Base-by-base conservation (phyloP, 139 green algal genomes). In the Tetradesmus lagerheimii region DNA sequence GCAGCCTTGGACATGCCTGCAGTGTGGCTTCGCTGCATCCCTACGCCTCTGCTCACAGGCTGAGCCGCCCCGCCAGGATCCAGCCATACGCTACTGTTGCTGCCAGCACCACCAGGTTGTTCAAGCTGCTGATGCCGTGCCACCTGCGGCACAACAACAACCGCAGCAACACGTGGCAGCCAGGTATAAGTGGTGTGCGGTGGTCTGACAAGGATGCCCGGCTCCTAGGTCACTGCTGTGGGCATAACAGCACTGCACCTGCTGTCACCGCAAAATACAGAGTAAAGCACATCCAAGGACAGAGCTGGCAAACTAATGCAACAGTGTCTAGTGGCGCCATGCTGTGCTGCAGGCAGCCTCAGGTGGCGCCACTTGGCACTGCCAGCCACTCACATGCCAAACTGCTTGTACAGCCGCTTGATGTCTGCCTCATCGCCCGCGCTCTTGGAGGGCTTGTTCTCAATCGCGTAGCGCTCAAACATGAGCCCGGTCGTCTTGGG, bases 401-500 rank as follows among this genome's bases (percentile, higher is more conserved):
- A 91, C 87, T 91, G 53, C 53, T 87, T 87, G 78, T 91, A 91
- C 50, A 91, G 38, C 34, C 77, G 25, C 87, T 91, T 91, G 87
- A 91, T 91, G 34, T 62, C 77, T 23, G 38, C 78, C 78, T 91
- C 78, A 82, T 91, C 87, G 4, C 50, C 87, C 5, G 29, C 23
- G 0, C 16, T 75, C 77, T 91, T 91, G 3, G 14, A 29, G 1
- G 31, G 15, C 86, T 90, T 86, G 50, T 86, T 85, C 86, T 85
- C 86, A 86, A 85, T 79, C 5, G 31, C 76, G 66, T 85, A 92
- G 25, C 94, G 66, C 91, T 97, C 53, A 79, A 96, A 94, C 92
- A 96, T 96, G 50, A 95, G 35, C 6, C 25, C 41, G 0, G 95
- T 97, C 16, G 91, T 87, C 20, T 62, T 50, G 0, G 95, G 95